A percentile compares a stretch with the other conserved stretches of the same genome.
phyloP scores from a whole-genome alignment of 352 stramenopile genomes.

The Peronospora tabacina region DNA sequence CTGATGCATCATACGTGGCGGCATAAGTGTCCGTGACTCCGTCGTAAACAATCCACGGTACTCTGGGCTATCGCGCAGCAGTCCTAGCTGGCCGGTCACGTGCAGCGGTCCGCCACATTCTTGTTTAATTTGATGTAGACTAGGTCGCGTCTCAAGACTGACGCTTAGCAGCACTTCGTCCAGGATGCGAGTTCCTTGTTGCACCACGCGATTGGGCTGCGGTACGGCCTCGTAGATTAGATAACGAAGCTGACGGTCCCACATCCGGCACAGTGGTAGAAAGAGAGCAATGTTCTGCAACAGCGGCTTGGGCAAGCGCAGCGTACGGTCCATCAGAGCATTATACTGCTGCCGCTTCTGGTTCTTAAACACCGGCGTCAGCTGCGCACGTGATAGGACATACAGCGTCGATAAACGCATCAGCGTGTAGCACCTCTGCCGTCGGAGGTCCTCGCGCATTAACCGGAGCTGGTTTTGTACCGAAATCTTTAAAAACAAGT shows the following conservation, averaged over 20 bases:
- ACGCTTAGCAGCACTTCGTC: constrained; percentile 78
- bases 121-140: constrained; percentile 43
- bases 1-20: constrained; percentile 43
- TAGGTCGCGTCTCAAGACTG: constrained; percentile 53
- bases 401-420: constrained; percentile 74
- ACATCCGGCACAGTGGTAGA: constrained; percentile 64
- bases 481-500: constrained; percentile 82
- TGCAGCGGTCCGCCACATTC: constrained; percentile 33
- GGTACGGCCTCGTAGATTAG: constrained; percentile 62
- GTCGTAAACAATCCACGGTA: constrained; percentile 55
- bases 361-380: constrained; percentile 37
- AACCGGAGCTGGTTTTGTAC: constrained; percentile 77
- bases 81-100: constrained; percentile 53
- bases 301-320: constrained; percentile 69
- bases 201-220: constrained; percentile 71
- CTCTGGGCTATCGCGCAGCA: constrained; percentile 59
- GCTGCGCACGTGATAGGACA: constrained; percentile 41
- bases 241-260: constrained; percentile 75
- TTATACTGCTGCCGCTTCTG: constrained; percentile 39
- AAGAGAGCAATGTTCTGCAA: constrained; percentile 74
- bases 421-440: constrained; percentile 56
- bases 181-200: constrained; percentile 70
- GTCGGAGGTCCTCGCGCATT: constrained; percentile 68
- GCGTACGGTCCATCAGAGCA: constrained; percentile 53
- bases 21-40: constrained; percentile 44